Base-by-base conservation (phyloP, 148 eudicot species). In the Bassia scoparia region DNA sequence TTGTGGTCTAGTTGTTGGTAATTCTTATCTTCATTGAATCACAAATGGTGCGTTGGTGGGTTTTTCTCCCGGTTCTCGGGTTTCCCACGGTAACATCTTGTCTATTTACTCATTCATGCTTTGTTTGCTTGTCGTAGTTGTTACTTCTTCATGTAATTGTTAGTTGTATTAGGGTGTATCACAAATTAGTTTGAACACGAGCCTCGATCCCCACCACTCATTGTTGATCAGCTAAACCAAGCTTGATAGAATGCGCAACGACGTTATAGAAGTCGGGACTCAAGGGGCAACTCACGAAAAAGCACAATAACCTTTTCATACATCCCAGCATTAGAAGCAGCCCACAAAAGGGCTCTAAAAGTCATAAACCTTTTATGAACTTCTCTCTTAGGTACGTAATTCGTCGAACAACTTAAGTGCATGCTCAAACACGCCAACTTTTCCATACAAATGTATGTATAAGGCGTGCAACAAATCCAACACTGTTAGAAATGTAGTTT, bases 351-450 rank as follows among this genome's bases (percentile, higher is more conserved):
- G 44, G 67, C 61, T 63, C 21, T 26, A 15, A 79, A 75, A 11
- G 52, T 24, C 21, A 26, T 64, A 4, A 3, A 23, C 61, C 67
- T 50, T 8, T 31, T 50, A 3, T 14, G 17, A 75, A 23, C 23
- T 6, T 70, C 59, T 75, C 65, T 73, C 4, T 79, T 26, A 70
- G 78, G n/a, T n/a, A n/a, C n/a, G 78, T 78, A 84, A 58, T 75
- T 84, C 87, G 50, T 84, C 81, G 66, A 84, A 81, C 84, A 78
- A n/a, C 72, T 84, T 78, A 5, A 49, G 58, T 4, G 82, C 85
- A 75, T 72, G 78, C 17, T 79, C 78, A 56, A 79, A 79, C 79
- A 79, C 64, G 18, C 82, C 82, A 29, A 59, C 63, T 79, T 70
- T 79, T 6, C 82, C 82, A 21, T 79, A 79, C 7, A 70, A 64